Evolutionary conservation across 768 basidiomycete genomes (phyloP).

Genomic region (Suillus americanus): DNA sequence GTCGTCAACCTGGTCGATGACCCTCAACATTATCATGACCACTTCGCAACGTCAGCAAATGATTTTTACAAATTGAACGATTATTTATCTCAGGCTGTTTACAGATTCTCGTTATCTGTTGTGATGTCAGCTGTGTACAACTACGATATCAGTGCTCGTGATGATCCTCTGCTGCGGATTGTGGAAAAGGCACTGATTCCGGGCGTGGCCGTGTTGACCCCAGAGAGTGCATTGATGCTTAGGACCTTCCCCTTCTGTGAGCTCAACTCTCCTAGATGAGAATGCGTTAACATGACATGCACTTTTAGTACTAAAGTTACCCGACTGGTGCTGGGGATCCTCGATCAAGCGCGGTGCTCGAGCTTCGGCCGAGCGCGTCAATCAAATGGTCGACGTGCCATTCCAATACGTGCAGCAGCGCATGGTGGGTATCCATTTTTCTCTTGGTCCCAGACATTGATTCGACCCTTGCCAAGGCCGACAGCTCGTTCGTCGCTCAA

Average conservation of each 20-base stretch:
- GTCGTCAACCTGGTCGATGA: slow-evolving; percentile 25
- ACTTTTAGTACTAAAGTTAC: slow-evolving; percentile 2
- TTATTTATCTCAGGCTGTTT: background rate
- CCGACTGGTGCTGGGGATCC: background rate
- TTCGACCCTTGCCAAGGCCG: background rate
- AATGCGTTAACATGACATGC: background rate
- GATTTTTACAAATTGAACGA: background rate
- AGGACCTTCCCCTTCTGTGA: slow-evolving; percentile 7
- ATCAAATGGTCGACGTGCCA: slow-evolving; percentile 5
- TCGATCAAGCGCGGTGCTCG: slow-evolving; percentile 10
- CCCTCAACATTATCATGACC: slow-evolving; percentile 29
- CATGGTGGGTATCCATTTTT: slow-evolving; percentile 6
- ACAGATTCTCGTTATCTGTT: slow-evolving; percentile 6
- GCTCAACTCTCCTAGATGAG: background rate
- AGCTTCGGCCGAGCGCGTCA: background rate
- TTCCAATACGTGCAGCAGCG: slow-evolving; percentile 7
- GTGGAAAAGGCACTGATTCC: background rate
- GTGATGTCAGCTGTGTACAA: slow-evolving; percentile 7
- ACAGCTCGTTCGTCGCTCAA: background rate
- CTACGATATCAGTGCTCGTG: background rate
- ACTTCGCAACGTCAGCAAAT: slow-evolving; percentile 13
- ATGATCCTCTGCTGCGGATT: slow-evolving; percentile 1
- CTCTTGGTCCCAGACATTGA: background rate
- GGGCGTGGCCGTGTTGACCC: background rate
- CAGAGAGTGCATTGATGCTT: slow-evolving; percentile 4